Evolutionary conservation across 1,284 basidiomycete species (phyloP), one percentile per base, ranked within the genome.

Genomic region (Agaricales sp.): DNA sequence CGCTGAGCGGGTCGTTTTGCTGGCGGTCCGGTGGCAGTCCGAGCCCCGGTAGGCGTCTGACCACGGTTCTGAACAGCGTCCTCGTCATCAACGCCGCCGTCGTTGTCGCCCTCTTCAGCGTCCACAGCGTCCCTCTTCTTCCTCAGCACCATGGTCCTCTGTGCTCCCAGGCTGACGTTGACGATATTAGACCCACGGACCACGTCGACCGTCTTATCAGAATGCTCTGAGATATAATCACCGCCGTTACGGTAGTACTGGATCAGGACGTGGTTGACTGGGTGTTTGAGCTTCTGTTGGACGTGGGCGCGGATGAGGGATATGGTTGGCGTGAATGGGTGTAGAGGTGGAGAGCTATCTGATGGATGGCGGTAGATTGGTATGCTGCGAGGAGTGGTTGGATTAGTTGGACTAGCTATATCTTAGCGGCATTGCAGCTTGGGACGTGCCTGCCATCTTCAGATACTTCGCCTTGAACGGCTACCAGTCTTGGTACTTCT

Each of bases 171-270:
- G 57, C 81, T 85, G 49, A 88, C 80, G 53, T 88, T 88, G 51
- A 85, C 80, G 55, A 87, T 82, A 49, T 69, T 77, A 6, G 84
- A 82, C 26, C 77, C 80, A 14, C 68, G 73, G 1, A 82, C 75
- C 53, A 88, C 72, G 59, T 88, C 86, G 55, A 88, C 74, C 3
- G 85, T 88, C 67, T 88, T 88, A 63, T 88, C 85, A 1, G 81
- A 82, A 61, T 88, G 86, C 58, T 88, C 86, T 0, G 82, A 86
- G 54, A 88, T 88, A 62, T 82, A 85, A 61, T 88, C 86, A 25
- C 75, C 75, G 6, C 86, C 86, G 13, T 69, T 71, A 50, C 85
- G 81, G 60, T 88, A 88, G 58, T 76, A 71, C 59, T 88, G 86
- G 50, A 88, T 85, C 24, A 88, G 73, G 30, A 82, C 85, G 54